Percentiles rank a stretch among this genome's conserved stretches.
Conservation (phyloP, 495 filamentous ascomycete genomes). For the Neurospora sp. region DNA sequence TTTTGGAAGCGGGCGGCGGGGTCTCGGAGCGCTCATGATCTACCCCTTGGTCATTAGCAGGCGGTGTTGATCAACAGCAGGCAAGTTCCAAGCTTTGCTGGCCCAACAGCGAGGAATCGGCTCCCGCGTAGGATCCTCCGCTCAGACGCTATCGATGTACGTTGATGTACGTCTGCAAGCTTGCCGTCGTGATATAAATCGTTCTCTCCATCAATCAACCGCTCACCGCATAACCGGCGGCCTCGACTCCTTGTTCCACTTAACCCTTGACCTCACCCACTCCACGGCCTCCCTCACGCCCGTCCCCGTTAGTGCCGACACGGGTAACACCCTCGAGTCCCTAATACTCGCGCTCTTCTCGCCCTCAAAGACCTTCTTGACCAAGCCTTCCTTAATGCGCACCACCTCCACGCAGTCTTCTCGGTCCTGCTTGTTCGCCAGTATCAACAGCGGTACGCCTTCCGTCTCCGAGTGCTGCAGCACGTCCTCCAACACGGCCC, state of each 20-base stretch:
- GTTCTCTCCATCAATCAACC: background rate
- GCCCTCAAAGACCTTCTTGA: conserved; percentile 89
- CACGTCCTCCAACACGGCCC: conserved; percentile 80
- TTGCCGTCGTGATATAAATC: background rate
- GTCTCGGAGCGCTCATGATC: background rate
- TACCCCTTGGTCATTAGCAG: background rate
- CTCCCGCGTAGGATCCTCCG: background rate
- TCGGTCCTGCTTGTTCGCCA: conserved; percentile 96
- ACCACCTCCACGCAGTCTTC: conserved; percentile 98
- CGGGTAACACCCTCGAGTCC: conserved; percentile 83
- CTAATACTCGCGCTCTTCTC: conserved; percentile 74
- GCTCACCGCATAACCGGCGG: conserved; percentile 82
- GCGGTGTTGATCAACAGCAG: background rate
- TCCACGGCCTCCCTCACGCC: conserved; percentile 93
- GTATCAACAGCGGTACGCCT: conserved; percentile 80
- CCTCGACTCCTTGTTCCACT: conserved; percentile 89
- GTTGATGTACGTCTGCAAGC: background rate
- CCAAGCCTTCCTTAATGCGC: conserved; percentile 89
- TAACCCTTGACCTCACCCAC: conserved; percentile 82
- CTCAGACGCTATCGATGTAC: no score
- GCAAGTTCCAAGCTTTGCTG: background rate
- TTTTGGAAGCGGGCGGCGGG: background rate
- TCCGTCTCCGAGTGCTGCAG: conserved; percentile 75
- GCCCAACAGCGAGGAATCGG: background rate
- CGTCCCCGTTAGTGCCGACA: conserved; percentile 81